Evolutionary conservation across 2,329 filamentous ascomycete genomes (phyloP).

Genomic region (Diaporthe ilicicola): DNA sequence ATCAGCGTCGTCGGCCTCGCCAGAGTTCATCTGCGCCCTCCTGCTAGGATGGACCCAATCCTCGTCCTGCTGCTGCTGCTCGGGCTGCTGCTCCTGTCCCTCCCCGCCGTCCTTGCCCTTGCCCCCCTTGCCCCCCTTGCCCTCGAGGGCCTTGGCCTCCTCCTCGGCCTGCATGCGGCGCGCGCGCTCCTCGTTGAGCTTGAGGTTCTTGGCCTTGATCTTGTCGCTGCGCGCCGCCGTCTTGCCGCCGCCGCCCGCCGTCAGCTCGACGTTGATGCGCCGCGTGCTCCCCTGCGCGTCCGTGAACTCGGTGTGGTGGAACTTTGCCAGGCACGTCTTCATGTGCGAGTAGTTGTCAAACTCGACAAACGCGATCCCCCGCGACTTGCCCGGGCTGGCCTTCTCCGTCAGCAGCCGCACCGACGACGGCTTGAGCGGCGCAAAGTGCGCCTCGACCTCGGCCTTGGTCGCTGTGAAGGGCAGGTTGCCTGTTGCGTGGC

Average conservation of each 20-base stretch:
- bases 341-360: slow-evolving; percentile 87
- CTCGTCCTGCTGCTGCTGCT: slow-evolving; percentile 42
- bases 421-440: slow-evolving; percentile 73
- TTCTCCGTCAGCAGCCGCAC: slow-evolving; percentile 74
- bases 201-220: slow-evolving; percentile 86
- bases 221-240: slow-evolving; percentile 76
- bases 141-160: slow-evolving; percentile 44
- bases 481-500: slow-evolving; percentile 73
- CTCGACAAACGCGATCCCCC: slow-evolving; percentile 83
- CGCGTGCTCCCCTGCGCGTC: slow-evolving; percentile 62
- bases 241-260: slow-evolving; percentile 89
- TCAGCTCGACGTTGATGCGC: slow-evolving; percentile 92
- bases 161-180: slow-evolving; percentile 56
- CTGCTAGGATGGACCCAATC: slow-evolving; percentile 62
- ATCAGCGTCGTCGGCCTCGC: neutral
- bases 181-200: slow-evolving; percentile 74
- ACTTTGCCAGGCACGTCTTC: slow-evolving; percentile 90
- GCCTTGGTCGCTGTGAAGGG: slow-evolving; percentile 81
- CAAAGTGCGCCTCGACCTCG: slow-evolving; percentile 78
- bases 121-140: slow-evolving; percentile 41
- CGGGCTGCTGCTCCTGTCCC: slow-evolving; percentile 37
- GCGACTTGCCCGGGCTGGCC: slow-evolving; percentile 55
- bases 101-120: slow-evolving; percentile 36
- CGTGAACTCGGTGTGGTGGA: slow-evolving; percentile 84
- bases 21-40: slow-evolving; percentile 41